A percentile compares a stretch with the other conserved stretches of the same genome.
Evolutionary conservation across 1,139 yeast genomes (phyloP).

Genomic region (Candida buenavistaensis): DNA sequence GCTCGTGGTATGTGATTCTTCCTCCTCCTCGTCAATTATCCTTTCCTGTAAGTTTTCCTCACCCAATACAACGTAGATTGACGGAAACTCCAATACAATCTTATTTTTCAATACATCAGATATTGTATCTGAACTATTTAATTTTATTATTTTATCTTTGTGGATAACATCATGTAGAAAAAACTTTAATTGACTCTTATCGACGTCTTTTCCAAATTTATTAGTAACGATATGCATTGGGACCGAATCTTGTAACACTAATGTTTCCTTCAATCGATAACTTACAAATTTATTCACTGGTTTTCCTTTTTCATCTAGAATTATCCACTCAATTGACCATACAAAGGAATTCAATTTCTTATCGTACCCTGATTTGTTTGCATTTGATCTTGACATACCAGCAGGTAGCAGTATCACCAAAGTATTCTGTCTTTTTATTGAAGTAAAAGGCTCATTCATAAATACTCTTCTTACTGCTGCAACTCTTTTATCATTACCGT

Average conservation of each 20-base stretch:
- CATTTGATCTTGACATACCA: constrained; percentile 71
- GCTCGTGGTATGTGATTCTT: constrained; percentile 10
- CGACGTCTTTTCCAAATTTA: constrained; percentile 14
- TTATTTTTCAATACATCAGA: constrained; percentile 52
- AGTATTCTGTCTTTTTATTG: constrained; percentile 37
- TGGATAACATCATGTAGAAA: constrained; percentile 36
- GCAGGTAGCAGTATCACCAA: constrained; percentile 53
- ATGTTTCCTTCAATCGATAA: constrained; percentile 46
- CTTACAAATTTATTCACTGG: constrained; percentile 37
- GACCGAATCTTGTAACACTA: constrained; percentile 33
- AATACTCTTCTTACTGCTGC: constrained; percentile 22
- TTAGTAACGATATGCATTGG: constrained; percentile 37
- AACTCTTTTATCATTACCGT: constrained; percentile 27
- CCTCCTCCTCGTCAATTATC: constrained; percentile 12
- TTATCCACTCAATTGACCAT: constrained; percentile 82
- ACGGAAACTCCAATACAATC: constrained; percentile 77
- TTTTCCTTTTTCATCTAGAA: constrained; percentile 30
- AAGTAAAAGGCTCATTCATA: constrained; percentile 25
- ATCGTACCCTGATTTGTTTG: constrained; percentile 76
- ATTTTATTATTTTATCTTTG: constrained; percentile 21
- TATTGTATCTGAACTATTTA: constrained; percentile 25
- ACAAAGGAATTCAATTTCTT: constrained; percentile 58
- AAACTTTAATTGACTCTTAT: constrained; percentile 26
- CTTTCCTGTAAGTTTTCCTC: constrained; percentile 16
- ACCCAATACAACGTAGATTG: constrained; percentile 48